Percentiles rank a stretch among this genome's conserved stretches.
Evolutionary conservation across 139 green algal genomes (phyloP).

Genomic region (Astrephomene gubernaculifera): DNA sequence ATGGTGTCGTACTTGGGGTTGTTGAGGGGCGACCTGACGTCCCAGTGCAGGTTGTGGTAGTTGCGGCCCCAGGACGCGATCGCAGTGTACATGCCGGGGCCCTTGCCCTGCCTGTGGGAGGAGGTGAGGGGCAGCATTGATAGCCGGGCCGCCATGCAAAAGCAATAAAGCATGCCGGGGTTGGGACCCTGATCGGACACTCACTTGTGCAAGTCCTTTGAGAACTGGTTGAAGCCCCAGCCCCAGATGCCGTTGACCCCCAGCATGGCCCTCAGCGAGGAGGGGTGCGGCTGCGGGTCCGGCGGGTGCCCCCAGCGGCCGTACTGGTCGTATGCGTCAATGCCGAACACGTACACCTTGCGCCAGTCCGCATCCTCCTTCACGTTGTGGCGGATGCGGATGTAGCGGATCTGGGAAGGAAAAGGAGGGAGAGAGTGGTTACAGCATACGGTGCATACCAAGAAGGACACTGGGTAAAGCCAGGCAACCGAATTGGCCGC

Average conservation of each 20-base stretch:
- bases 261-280: conserved; percentile 29
- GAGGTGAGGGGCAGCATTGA: too few relatives aligned
- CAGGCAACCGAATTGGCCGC: not conserved
- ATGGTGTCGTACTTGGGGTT: conserved; percentile 50
- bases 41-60: conserved; percentile 53
- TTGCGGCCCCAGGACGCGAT: conserved; percentile 40
- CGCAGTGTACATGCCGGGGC: conserved; percentile 26
- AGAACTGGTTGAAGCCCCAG: conserved; percentile 45
- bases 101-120: not conserved
- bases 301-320: conserved; percentile 50
- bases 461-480: not conserved
- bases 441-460: not conserved
- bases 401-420: not conserved
- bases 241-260: conserved; percentile 56
- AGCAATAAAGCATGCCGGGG: too few relatives aligned
- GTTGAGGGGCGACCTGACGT: conserved; percentile 28
- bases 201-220: not conserved
- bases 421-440: too few relatives aligned
- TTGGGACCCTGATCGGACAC: not conserved
- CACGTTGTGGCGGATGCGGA: conserved; percentile 17
- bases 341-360: conserved; percentile 47
- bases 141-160: too few relatives aligned
- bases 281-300: not conserved
- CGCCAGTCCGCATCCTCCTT: conserved; percentile 41
- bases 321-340: conserved; percentile 41